Base-by-base conservation (phyloP, 129 eudicot species). In the Lactuca sativa region DNA sequence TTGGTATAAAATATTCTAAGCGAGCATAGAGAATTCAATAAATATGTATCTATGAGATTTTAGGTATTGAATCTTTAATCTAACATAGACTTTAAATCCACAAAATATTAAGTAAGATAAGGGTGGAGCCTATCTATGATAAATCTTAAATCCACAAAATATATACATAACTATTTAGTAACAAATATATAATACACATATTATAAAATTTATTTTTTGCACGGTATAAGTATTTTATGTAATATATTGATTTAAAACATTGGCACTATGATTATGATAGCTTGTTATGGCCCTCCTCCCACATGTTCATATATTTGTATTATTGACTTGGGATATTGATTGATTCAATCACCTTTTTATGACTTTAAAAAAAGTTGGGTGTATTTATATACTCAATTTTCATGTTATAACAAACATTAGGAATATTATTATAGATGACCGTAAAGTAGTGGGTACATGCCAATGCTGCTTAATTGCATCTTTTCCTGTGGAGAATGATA, bases 291-390 rank as follows among this genome's bases (percentile, higher is more conserved):
- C 47, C 76, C 58, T 52, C 75, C 14, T 18, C 36, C 47, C 76
- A 62, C 65, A 76, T 76, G 65, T 61, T 52, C 71, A 62, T 11
- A 69, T 69, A 53, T 69, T 76, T 49, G 33, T 53, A 76, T 76
- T 69, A 69, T 69, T 76, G 71, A 69, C 81, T 53, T 41, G 40
- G 51, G 60, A 30, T 52, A 62, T 54, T 69, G 75, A 76, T 76
- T 76, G 75, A 75, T 76, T 61, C 34, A 76, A 53, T 76, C 70
- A 68, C 60, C 75, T 60, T 76, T 76, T 60, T 60, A 68, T 59
- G 64, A 69, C 81, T 62, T 62, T 69, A 15, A 62, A 69, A 69
- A 77, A 77, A 77, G 76, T 69, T 32, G 75, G 65, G 51, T 61
- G 34, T 53, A 40, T 76, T 41, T 74, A 52, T 68, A 76, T 69